Evolutionary conservation across 2,329 filamentous ascomycete genomes (phyloP).

Genomic region (Chrysosporium keratinophilum): DNA sequence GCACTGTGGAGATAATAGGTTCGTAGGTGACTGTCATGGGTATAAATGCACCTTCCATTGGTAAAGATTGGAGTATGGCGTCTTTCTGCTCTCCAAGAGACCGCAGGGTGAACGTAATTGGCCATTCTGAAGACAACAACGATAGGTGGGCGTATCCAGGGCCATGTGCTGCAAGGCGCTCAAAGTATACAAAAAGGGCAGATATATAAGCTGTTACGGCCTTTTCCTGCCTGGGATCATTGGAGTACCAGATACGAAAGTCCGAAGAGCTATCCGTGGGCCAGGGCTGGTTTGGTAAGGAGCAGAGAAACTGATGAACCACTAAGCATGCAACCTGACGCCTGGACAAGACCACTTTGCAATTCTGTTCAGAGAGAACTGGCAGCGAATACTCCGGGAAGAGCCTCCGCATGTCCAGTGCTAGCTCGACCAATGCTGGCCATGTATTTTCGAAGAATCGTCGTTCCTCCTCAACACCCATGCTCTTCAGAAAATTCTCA

Average conservation of each 20-base stretch:
- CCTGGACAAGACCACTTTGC: constrained; percentile 8
- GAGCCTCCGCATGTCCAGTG: constrained; percentile 12
- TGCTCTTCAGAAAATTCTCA: constrained; percentile 8
- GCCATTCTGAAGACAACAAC: constrained; percentile 3
- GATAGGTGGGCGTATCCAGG: background rate
- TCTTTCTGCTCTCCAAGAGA: background rate
- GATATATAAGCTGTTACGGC: constrained; percentile 10
- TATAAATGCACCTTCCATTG: background rate
- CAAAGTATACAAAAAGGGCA: constrained; percentile 12
- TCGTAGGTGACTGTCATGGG: constrained; percentile 3
- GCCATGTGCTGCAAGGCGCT: background rate
- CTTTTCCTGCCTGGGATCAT: constrained; percentile 5
- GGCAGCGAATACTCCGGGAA: constrained; percentile 9
- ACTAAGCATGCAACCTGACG: constrained; percentile 13
- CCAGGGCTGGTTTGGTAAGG: constrained; percentile 12
- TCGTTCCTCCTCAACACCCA: constrained; percentile 1
- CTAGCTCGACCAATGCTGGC: constrained; percentile 8
- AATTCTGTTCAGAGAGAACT: constrained; percentile 3
- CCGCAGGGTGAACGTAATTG: constrained; percentile 11
- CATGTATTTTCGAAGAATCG: constrained; percentile 11
- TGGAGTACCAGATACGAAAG: constrained; percentile 13
- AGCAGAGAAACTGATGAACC: constrained; percentile 14
- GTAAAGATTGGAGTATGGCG: background rate
- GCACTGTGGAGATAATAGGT: constrained; percentile 5
- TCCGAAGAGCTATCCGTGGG: constrained; percentile 11